A percentile compares a stretch with the other conserved stretches of the same genome.
Conservation (phyloP, 148 eudicot genomes). For the Fallopia convolvulus region DNA sequence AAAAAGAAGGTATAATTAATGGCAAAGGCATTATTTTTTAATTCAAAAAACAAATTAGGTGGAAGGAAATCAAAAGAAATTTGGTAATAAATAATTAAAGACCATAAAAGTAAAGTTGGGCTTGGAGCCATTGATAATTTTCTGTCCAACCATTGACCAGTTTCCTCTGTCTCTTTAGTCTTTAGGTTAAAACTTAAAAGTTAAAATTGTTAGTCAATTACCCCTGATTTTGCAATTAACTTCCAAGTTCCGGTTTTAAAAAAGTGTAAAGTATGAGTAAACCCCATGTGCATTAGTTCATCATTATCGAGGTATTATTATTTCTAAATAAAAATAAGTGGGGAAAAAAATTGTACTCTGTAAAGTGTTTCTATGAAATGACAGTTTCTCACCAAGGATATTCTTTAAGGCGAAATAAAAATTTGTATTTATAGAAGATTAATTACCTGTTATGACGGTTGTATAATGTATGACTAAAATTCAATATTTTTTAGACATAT, state of each 20-base stretch:
- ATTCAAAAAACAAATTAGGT: background rate
- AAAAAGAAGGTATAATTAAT: slow-evolving; percentile 52
- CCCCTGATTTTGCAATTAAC: slow-evolving; percentile 4
- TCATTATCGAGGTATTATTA: background rate
- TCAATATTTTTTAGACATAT: too few relatives aligned
- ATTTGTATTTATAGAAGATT: too few relatives aligned
- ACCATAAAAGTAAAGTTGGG: slow-evolving; percentile 1
- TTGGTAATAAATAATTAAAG: slow-evolving; percentile 3
- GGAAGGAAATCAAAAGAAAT: background rate
- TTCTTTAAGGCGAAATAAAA: too few relatives aligned
- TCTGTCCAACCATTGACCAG: background rate
- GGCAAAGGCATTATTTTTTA: slow-evolving; percentile 27
- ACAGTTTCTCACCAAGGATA: too few relatives aligned
- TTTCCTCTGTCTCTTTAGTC: background rate
- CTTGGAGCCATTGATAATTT: background rate
- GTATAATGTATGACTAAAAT: too few relatives aligned
- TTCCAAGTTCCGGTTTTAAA: background rate
- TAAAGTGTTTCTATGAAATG: too few relatives aligned
- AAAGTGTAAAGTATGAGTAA: slow-evolving; percentile 6
- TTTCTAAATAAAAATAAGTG: background rate
- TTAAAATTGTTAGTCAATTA: slow-evolving; percentile 3
- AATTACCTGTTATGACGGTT: too few relatives aligned
- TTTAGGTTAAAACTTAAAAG: background rate
- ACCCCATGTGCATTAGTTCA: background rate
- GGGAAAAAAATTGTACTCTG: background rate